Conservation (phyloP, 345 rosid species). For the Hypericum androsaemum region DNA sequence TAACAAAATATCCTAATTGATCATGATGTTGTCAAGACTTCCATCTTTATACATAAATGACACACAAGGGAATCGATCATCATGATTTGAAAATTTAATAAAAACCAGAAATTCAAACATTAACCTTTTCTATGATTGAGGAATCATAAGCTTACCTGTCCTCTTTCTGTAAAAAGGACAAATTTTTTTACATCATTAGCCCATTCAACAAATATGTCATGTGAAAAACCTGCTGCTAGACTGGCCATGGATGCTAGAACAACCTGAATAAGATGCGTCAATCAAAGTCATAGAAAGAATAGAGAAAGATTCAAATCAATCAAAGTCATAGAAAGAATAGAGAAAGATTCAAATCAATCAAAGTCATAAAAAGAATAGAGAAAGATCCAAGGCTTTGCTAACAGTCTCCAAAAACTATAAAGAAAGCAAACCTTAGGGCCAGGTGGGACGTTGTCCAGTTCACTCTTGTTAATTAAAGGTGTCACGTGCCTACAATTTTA, state of each 20-base stretch:
- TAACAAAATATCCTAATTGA: too few relatives aligned
- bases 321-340: slow-evolving; percentile 9
- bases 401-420: not conserved
- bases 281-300: slow-evolving; percentile 10
- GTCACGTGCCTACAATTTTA: slow-evolving; percentile 59
- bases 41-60: too few relatives aligned
- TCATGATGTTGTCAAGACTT: too few relatives aligned
- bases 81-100: not conserved
- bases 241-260: slow-evolving; percentile 97
- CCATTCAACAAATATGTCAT: slow-evolving; percentile 94
- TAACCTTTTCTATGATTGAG: not conserved
- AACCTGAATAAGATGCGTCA: slow-evolving; percentile 42
- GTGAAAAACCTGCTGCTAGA: slow-evolving; percentile 93
- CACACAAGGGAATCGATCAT: not conserved
- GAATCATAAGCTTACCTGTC: slow-evolving; percentile 49
- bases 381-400: not conserved
- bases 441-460: slow-evolving; percentile 71
- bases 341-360: slow-evolving; percentile 10
- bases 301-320: slow-evolving; percentile 6
- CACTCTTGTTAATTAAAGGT: slow-evolving; percentile 76
- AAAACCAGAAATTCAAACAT: not conserved
- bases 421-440: slow-evolving; percentile 74
- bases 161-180: slow-evolving; percentile 89
- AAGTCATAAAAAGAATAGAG: slow-evolving; percentile 5
- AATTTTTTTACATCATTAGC: slow-evolving; percentile 77